These are phyloP conservation scores for Taiozyma sp. DNA, from an alignment of 1,139 yeast species.

Conservation along the genomic window DNA sequence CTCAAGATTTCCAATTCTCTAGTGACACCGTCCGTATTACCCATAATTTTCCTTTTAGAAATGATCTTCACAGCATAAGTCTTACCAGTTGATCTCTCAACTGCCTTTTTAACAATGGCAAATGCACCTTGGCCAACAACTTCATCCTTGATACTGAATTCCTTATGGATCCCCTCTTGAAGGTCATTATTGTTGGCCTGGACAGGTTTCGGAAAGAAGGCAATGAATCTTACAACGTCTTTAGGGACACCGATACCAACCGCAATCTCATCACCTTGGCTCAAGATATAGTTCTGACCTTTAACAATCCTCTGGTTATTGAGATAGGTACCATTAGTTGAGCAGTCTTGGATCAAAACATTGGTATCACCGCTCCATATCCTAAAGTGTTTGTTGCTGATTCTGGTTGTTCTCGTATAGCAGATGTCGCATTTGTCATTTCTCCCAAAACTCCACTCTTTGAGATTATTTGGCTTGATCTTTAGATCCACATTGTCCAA, in stretches of 20 bases:
- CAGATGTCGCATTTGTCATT: slow-evolving; percentile 58
- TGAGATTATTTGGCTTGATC: slow-evolving; percentile 33
- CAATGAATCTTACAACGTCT: slow-evolving; percentile 73
- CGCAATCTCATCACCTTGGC: slow-evolving; percentile 89
- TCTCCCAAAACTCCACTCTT: slow-evolving; percentile 78
- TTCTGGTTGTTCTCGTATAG: slow-evolving; percentile 59
- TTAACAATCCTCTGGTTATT: slow-evolving; percentile 72
- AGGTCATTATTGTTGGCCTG: slow-evolving; percentile 6
- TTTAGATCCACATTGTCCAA: slow-evolving; percentile 40
- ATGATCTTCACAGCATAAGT: slow-evolving; percentile 89
- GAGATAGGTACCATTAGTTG: slow-evolving; percentile 89
- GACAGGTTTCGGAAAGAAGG: slow-evolving; percentile 33
- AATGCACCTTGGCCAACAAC: slow-evolving; percentile 96
- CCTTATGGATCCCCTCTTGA: slow-evolving; percentile 52
- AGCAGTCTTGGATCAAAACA: slow-evolving; percentile 62
- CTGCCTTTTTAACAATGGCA: slow-evolving; percentile 90
- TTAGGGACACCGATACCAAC: slow-evolving; percentile 83
- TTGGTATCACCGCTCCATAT: slow-evolving; percentile 55
- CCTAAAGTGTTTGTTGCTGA: slow-evolving; percentile 76
- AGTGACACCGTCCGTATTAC: slow-evolving; percentile 78
- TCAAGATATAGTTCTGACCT: slow-evolving; percentile 75
- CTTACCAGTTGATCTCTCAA: slow-evolving; percentile 79
- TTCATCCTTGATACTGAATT: slow-evolving; percentile 76
- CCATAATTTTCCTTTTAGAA: slow-evolving; percentile 72
- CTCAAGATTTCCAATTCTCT: slow-evolving; percentile 80